Conservation (phyloP, 129 eudicot species). For the Arctium lappa region DNA sequence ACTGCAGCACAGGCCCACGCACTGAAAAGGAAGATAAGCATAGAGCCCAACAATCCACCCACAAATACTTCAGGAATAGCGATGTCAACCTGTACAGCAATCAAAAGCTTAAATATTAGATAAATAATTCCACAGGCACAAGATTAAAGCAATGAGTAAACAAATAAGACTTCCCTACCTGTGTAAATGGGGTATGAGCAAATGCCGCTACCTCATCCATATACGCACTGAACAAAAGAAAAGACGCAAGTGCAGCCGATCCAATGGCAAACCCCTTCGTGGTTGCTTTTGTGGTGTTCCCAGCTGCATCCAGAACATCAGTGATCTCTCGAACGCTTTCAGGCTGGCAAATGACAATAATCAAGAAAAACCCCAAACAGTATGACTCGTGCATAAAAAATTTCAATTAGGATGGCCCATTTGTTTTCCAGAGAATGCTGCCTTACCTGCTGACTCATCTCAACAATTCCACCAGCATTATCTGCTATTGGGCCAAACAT, state of each 20-base stretch:
- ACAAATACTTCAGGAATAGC: conserved; percentile 97
- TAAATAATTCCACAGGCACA: conserved; percentile 1
- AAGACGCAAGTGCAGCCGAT: conserved; percentile 98
- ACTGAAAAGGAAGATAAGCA: conserved; percentile 95
- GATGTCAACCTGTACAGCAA: conserved; percentile 73
- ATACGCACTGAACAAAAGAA: conserved; percentile 93
- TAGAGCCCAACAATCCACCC: conserved; percentile 94
- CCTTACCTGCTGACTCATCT: conserved; percentile 97
- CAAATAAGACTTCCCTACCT: conserved; percentile 39
- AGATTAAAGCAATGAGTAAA: conserved; percentile 5
- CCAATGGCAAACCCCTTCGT: conserved; percentile 99
- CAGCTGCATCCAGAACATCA: conserved; percentile 95
- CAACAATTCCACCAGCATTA: conserved; percentile 99
- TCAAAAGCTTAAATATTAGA: conserved; percentile 1
- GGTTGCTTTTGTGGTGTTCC: conserved; percentile 98
- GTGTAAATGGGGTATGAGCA: conserved; percentile 64
- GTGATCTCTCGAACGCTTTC: conserved; percentile 95
- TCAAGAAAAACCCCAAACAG: conserved; percentile 1
- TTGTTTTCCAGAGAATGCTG: not conserved
- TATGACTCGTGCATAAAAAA: not conserved
- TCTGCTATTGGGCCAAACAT: conserved; percentile 99
- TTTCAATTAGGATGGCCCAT: not conserved
- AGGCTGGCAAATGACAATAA: conserved; percentile 58
- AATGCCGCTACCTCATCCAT: conserved; percentile 97
- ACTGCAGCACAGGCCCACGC: conserved; percentile 99